Conservation (phyloP, 2,329 filamentous ascomycete species). For the Hypoxylon sp. region DNA sequence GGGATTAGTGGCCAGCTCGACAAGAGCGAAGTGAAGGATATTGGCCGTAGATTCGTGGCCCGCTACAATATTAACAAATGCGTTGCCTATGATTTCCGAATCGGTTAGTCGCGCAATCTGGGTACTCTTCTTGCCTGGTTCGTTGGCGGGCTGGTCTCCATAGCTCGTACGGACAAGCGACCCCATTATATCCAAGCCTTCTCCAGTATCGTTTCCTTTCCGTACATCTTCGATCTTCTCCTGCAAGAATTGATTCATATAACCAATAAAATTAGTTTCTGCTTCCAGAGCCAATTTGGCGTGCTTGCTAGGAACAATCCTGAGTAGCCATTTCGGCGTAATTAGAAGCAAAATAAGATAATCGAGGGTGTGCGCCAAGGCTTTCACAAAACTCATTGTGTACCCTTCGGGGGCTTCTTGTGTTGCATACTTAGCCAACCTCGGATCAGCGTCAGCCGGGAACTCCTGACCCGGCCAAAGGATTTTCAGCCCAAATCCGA, state of each 20-base stretch:
- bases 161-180: slow-evolving; percentile 64
- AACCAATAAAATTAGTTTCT: slow-evolving; percentile 74
- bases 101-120: slow-evolving; percentile 64
- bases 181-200: slow-evolving; percentile 69
- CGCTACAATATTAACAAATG: slow-evolving; percentile 77
- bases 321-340: slow-evolving; percentile 70
- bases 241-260: slow-evolving; percentile 78
- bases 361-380: slow-evolving; percentile 73
- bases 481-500: slow-evolving; percentile 77
- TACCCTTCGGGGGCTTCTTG: slow-evolving; percentile 66
- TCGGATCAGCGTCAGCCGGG: slow-evolving; percentile 60
- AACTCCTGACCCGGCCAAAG: slow-evolving; percentile 74
- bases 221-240: slow-evolving; percentile 67
- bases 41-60: slow-evolving; percentile 88
- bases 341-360: slow-evolving; percentile 75
- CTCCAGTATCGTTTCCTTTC: slow-evolving; percentile 56
- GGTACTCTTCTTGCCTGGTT: slow-evolving; percentile 39
- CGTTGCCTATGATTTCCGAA: slow-evolving; percentile 80
- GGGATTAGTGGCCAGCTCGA: slow-evolving; percentile 77
- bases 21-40: slow-evolving; percentile 77
- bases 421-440: slow-evolving; percentile 64
- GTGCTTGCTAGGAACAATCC: slow-evolving; percentile 64
- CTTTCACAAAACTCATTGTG: slow-evolving; percentile 75
- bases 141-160: slow-evolving; percentile 47
- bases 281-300: slow-evolving; percentile 68